Evolutionary conservation across 2,329 filamentous ascomycete species (phyloP).

Genomic region (Diaporthe citriasiana): DNA sequence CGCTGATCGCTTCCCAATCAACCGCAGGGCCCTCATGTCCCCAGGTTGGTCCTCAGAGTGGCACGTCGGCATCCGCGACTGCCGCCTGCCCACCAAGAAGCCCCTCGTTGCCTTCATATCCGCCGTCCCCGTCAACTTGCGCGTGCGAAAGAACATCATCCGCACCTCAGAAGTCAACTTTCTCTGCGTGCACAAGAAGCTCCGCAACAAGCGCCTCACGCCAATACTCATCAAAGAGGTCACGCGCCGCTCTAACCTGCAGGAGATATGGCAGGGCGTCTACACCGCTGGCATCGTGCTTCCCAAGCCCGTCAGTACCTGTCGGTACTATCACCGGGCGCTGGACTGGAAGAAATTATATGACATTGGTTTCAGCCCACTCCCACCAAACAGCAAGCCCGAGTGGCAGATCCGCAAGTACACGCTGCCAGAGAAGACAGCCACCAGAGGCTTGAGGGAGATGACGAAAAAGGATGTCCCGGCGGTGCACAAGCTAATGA

Average conservation of each 20-base stretch:
- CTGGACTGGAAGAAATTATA: slow-evolving; percentile 97
- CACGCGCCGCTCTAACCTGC: slow-evolving; percentile 89
- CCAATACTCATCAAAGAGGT: slow-evolving; percentile 98
- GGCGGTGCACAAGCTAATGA: slow-evolving; percentile 80
- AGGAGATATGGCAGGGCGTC: slow-evolving; percentile 92
- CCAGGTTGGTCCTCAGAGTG: slow-evolving; percentile 95
- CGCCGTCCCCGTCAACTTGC: slow-evolving; percentile 87
- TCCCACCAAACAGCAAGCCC: slow-evolving; percentile 87
- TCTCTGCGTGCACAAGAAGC: slow-evolving; percentile 97
- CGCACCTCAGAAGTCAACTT: slow-evolving; percentile 96
- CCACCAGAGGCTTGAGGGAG: slow-evolving; percentile 80
- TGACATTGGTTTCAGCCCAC: slow-evolving; percentile 92
- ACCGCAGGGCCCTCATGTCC: slow-evolving; percentile 85
- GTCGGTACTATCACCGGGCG: slow-evolving; percentile 94
- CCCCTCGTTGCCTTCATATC: slow-evolving; percentile 93
- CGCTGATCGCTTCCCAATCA: slow-evolving; percentile 12
- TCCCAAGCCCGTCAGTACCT: slow-evolving; percentile 91
- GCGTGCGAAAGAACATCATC: slow-evolving; percentile 81
- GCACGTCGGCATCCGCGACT: slow-evolving; percentile 92
- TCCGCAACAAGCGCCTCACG: slow-evolving; percentile 90
- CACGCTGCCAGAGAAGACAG: slow-evolving; percentile 80
- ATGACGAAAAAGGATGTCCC: slow-evolving; percentile 87
- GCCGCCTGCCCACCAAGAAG: slow-evolving; percentile 78
- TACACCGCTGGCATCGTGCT: slow-evolving; percentile 95
- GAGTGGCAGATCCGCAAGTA: slow-evolving; percentile 89